phyloP scores from a whole-genome alignment of 495 filamentous ascomycete genomes.

The Penicillium coprophilum region DNA sequence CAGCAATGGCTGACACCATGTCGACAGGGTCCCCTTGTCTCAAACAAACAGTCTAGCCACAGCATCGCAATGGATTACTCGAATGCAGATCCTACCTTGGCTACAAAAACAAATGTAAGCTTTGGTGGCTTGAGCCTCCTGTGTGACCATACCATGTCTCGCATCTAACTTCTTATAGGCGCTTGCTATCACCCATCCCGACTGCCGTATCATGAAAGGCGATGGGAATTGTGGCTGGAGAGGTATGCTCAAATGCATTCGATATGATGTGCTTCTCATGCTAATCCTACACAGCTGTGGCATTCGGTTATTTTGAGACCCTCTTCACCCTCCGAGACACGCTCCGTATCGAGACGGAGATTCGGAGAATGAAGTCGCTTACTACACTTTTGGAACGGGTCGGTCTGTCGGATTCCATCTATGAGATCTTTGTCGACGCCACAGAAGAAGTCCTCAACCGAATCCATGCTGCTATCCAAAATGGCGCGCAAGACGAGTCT shows the following conservation, averaged over 20 bases:
- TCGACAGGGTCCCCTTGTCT: constrained; percentile 76
- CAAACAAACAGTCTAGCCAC: constrained; percentile 72
- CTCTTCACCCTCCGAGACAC: constrained; percentile 66
- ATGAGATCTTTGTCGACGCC: constrained; percentile 80
- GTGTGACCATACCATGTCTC: not conserved
- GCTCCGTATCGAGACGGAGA: constrained; percentile 64
- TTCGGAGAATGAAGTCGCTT: constrained; percentile 67
- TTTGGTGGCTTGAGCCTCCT: not conserved
- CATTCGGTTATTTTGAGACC: constrained; percentile 88
- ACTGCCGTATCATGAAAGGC: constrained; percentile 82
- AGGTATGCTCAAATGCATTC: constrained; percentile 57
- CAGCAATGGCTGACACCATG: constrained; percentile 6
- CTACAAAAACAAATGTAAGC: constrained; percentile 81
- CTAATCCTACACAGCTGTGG: constrained; percentile 64
- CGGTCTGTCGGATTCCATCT: constrained; percentile 64
- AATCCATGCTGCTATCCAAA: constrained; percentile 51
- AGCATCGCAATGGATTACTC: constrained; percentile 85
- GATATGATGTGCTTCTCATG: not conserved
- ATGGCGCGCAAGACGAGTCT: constrained; percentile 57
- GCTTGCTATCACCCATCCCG: constrained; percentile 79
- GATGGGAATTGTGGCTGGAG: constrained; percentile 98
- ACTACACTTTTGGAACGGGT: constrained; percentile 68
- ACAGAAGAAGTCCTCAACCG: constrained; percentile 63
- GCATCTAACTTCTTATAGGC: constrained; percentile 52
- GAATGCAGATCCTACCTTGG: constrained; percentile 81